Percentiles rank a stretch among this genome's conserved stretches.
Evolutionary conservation across 257 asterid genomes (phyloP).

Genomic region (Solanum megistacrolobum): DNA sequence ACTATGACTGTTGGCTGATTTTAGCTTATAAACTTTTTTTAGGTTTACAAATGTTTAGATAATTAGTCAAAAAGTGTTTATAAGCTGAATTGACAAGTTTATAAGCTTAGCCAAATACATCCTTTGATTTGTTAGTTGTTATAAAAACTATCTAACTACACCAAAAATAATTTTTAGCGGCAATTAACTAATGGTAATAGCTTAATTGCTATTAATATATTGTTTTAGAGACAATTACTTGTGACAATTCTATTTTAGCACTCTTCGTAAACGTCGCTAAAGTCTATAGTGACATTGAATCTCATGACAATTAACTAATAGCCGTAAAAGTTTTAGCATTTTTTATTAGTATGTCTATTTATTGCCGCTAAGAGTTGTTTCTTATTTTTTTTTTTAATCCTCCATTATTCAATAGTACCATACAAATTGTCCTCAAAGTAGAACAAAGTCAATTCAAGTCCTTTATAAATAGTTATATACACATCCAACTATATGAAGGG

Average conservation of each 20-base stretch:
- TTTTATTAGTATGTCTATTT: no score
- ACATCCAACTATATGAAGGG: background rate
- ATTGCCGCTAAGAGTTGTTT: no score
- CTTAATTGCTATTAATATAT: no score
- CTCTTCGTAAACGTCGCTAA: no score
- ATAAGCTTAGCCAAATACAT: background rate
- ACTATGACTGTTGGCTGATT: background rate
- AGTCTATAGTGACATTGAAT: no score
- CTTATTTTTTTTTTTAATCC: background rate
- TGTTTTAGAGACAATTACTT: background rate
- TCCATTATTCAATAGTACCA: background rate
- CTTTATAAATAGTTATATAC: background rate
- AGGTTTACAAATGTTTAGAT: background rate
- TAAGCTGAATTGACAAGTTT: background rate
- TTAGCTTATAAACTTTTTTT: background rate
- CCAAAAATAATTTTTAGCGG: background rate
- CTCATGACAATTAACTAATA: no score
- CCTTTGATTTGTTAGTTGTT: background rate
- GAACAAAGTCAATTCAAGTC: background rate
- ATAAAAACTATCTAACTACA: background rate
- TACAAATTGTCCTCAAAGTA: background rate
- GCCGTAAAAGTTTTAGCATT: no score
- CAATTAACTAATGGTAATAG: no score
- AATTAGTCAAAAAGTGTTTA: background rate
- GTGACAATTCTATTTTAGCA: no score